phyloP scores from a whole-genome alignment of 2,329 filamentous ascomycete genomes.

The Teratosphaeria viscida region DNA sequence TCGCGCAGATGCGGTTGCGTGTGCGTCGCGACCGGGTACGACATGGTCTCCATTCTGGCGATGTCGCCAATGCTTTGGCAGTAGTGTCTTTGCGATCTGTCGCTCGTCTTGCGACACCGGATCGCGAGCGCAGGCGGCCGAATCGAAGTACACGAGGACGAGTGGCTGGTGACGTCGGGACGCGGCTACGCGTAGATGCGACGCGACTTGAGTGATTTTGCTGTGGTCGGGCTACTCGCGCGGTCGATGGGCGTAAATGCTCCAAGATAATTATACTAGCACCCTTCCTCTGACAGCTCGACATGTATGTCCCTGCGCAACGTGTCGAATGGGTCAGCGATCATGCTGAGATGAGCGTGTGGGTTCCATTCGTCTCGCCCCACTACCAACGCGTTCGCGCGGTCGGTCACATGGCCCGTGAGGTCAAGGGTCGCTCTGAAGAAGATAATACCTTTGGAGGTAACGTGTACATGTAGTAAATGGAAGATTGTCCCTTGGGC shows the following conservation, averaged over 20 bases:
- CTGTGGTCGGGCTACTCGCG: neutral
- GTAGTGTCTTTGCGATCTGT: neutral
- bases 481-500: too few species aligned
- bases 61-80: neutral
- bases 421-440: too few species aligned
- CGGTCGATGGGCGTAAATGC: neutral
- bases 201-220: neutral
- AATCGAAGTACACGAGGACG: neutral
- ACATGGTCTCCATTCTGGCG: conserved; percentile 8
- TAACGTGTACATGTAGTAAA: too few species aligned
- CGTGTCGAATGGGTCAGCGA: neutral
- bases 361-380: neutral
- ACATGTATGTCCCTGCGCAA: neutral
- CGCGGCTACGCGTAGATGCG: neutral
- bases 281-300: neutral
- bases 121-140: neutral
- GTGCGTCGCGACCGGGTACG: conserved; percentile 6
- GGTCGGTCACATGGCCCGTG: neutral
- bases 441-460: too few species aligned
- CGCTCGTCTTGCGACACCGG: neutral
- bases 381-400: neutral
- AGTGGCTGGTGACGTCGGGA: neutral
- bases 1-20: conserved; percentile 8
- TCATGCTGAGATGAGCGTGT: neutral
- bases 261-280: neutral